phyloP scores from a whole-genome alignment of 2,329 filamentous ascomycete species.

The Podosphaera xanthii region DNA sequence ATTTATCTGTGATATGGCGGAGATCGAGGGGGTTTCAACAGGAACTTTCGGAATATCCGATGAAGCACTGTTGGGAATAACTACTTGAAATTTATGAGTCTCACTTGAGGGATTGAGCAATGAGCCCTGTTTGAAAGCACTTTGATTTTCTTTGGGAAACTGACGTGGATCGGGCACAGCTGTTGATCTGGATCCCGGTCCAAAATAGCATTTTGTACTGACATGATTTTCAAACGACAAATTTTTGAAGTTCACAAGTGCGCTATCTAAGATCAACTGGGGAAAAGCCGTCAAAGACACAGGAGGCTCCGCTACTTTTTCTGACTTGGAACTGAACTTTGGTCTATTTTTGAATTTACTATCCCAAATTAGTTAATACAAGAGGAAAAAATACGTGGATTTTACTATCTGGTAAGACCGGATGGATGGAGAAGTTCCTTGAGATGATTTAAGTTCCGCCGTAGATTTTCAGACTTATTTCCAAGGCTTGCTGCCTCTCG shows the following conservation, averaged over 20 bases:
- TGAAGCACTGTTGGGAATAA: neutral
- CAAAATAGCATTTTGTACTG: neutral
- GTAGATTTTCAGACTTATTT: constrained; percentile 39
- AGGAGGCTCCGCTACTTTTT: constrained; percentile 4
- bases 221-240: constrained; percentile 6
- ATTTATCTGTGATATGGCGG: neutral
- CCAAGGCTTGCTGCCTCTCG: constrained; percentile 37
- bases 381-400: neutral
- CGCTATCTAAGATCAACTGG: constrained; percentile 15
- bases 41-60: neutral
- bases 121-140: neutral
- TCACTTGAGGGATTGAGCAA: neutral
- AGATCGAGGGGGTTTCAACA: neutral
- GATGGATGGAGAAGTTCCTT: constrained; percentile 49
- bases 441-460: constrained; percentile 51
- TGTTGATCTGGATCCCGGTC: neutral
- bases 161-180: neutral
- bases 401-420: constrained; percentile 37
- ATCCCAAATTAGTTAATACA: constrained; percentile 9
- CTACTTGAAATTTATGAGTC: neutral
- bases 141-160: neutral
- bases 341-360: constrained; percentile 36
- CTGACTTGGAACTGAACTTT: constrained; percentile 7
- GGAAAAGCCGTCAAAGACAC: constrained; percentile 14
- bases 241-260: constrained; percentile 11